Base-by-base conservation (phyloP, 2,329 filamentous ascomycete genomes). In the Amylocarpus encephaloides region DNA sequence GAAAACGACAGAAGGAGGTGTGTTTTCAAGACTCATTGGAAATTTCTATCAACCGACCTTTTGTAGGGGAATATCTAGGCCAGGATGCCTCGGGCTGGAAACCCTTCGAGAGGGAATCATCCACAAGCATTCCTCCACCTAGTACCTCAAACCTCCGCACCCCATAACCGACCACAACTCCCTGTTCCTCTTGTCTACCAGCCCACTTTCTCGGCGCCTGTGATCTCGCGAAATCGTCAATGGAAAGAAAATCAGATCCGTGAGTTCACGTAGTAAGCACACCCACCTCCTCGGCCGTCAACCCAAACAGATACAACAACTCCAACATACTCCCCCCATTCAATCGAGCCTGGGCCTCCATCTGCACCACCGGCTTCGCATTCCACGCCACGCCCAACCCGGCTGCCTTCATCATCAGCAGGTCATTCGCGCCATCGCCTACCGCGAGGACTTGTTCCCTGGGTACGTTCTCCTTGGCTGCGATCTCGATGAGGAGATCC, bases 311-410 rank as follows among this genome's bases (percentile, higher is more conserved):
- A 63, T 87, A 85, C 45, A 91, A 70, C 56, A 93, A 68, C 65
- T 92, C 86, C 60, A 85, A 66, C 65, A 93, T 68, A 56, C 76
- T 86, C 53, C 80, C 75, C 18, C 82, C 78, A 63, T 93, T 93
- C 53, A 93, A 67, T 38, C 85, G 75, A 12, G 83, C 82, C 26
- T 82, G 80, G 2, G 88, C 88, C 66, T 86, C 80, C 72, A 84
- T 79, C 70, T 93, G 88, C 49, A 93, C 88, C 51, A 82, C 76
- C 1, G 87, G 86, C 73, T 93, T 93, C 9, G 88, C 88, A 63
- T 91, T 88, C 76, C 88, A 91, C 1, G 88, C 88, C 2, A 93
- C 82, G 16, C 88, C 88, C 34, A 92, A 68, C 0, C 86, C 86
- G 0, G 88, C 87, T 43, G 79, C 77, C 7, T 74, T 76, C 75